Evolutionary conservation across 2,329 filamentous ascomycete species (phyloP).

Genomic region (Eutypa lata): DNA sequence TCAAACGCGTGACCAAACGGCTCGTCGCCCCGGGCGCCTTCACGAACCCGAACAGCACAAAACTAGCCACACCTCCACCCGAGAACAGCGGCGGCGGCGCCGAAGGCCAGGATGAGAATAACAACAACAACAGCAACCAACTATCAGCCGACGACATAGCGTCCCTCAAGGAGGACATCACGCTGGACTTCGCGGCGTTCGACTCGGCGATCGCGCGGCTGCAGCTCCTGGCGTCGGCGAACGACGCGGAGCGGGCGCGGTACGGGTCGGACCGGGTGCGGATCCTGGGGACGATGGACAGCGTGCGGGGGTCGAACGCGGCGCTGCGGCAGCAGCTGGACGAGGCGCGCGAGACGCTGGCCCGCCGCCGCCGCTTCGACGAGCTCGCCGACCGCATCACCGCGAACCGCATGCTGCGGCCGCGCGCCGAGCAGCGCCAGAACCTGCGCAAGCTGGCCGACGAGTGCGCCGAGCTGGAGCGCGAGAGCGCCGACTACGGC

Average conservation of each 20-base stretch:
- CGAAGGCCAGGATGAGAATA: slow-evolving; percentile 21
- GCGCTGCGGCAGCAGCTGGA: slow-evolving; percentile 73
- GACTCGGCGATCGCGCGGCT: slow-evolving; percentile 83
- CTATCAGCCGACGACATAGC: slow-evolving; percentile 45
- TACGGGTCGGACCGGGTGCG: slow-evolving; percentile 78
- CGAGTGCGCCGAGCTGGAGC: slow-evolving; percentile 83
- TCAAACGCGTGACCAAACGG: slow-evolving; percentile 82
- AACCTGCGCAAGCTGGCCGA: slow-evolving; percentile 79
- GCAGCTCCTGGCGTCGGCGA: slow-evolving; percentile 81
- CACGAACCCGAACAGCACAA: slow-evolving; percentile 47
- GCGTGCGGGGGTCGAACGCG: slow-evolving; percentile 71
- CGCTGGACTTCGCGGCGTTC: slow-evolving; percentile 84
- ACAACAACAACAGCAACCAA: slow-evolving; percentile 15
- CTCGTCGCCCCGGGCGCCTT: slow-evolving; percentile 68
- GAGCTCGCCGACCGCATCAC: slow-evolving; percentile 85
- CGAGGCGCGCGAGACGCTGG: slow-evolving; percentile 70
- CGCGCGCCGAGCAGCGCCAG: slow-evolving; percentile 77
- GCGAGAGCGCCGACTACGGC: slow-evolving; percentile 77
- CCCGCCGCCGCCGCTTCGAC: slow-evolving; percentile 81
- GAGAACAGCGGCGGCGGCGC: slow-evolving; percentile 40
- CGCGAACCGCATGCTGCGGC: slow-evolving; percentile 72
- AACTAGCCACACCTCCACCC: slow-evolving; percentile 64
- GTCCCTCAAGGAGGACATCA: slow-evolving; percentile 74
- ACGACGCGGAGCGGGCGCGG: slow-evolving; percentile 76
- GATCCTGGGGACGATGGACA: slow-evolving; percentile 75